phyloP scores from a whole-genome alignment of 176 grass and related monocot genomes.

The Canna indica region DNA sequence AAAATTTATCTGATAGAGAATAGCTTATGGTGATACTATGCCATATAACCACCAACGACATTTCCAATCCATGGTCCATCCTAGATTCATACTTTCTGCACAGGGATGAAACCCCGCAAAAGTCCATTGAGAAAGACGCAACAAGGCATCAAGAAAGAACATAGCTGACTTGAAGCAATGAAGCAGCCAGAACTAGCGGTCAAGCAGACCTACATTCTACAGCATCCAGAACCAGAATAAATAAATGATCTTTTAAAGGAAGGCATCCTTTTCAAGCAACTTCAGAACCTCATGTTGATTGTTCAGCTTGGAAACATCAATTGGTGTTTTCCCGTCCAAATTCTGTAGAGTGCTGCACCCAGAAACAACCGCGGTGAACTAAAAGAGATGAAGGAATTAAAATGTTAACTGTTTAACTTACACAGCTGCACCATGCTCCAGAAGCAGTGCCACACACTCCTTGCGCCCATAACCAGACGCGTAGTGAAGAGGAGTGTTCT shows the following conservation, averaged over 20 bases:
- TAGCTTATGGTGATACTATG: too few relatives aligned
- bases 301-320: slow-evolving; percentile 78
- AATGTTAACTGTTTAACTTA: slow-evolving; percentile 32
- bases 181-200: neutral
- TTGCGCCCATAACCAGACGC: slow-evolving; percentile 82
- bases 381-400: neutral
- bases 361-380: neutral
- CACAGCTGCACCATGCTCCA: slow-evolving; percentile 81
- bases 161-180: neutral
- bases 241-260: slow-evolving; percentile 37
- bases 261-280: slow-evolving; percentile 79
- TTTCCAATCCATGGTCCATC: too few relatives aligned
- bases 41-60: too few relatives aligned
- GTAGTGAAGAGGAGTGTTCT: slow-evolving; percentile 80
- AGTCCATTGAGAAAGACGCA: too few relatives aligned
- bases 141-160: neutral
- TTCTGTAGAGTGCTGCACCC: slow-evolving; percentile 58
- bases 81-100: too few relatives aligned
- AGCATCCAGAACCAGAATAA: neutral
- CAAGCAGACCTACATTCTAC: neutral
- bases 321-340: slow-evolving; percentile 74
- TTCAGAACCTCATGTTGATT: slow-evolving; percentile 73
- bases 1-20: too few relatives aligned
- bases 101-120: too few relatives aligned
- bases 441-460: slow-evolving; percentile 63